Conservation (phyloP, 1,284 basidiomycete species). For the Trametes versicolor region DNA sequence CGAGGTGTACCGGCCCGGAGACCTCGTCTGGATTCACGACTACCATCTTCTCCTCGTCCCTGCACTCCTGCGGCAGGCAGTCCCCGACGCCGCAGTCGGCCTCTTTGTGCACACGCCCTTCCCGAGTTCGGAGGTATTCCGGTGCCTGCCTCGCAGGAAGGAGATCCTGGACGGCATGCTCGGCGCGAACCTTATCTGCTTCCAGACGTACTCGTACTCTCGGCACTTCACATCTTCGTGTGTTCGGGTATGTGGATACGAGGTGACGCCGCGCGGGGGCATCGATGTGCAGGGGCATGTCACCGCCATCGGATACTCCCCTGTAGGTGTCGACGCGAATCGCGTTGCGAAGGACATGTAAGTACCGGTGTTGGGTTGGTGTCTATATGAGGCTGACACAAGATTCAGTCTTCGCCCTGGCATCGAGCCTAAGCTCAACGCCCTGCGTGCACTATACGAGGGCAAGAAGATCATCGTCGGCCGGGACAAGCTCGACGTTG, state of each 20-base stretch:
- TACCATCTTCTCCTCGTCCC: conserved; percentile 96
- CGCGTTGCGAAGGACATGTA: conserved; percentile 87
- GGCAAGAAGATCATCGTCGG: conserved; percentile 99
- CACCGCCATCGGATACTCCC: conserved; percentile 89
- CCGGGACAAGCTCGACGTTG: conserved; percentile 98
- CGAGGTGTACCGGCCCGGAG: conserved; percentile 85
- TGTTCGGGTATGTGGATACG: conserved; percentile 96
- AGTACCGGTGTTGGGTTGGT: conserved; percentile 41
- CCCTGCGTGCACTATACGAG: conserved; percentile 87
- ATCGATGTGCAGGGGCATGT: conserved; percentile 93
- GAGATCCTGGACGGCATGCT: conserved; percentile 99
- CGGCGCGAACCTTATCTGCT: conserved; percentile 95
- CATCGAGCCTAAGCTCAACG: conserved; percentile 89
- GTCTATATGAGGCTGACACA: conserved; percentile 15
- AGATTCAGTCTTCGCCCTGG: conserved; percentile 74
- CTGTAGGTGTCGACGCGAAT: conserved; percentile 97
- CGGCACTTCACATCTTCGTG: conserved; percentile 96
- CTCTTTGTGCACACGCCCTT: conserved; percentile 98
- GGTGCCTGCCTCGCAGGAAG: conserved; percentile 75
- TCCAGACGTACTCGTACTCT: conserved; percentile 98
- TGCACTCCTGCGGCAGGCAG: conserved; percentile 80
- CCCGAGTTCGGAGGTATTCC: conserved; percentile 96
- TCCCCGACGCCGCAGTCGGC: conserved; percentile 86
- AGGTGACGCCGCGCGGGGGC: conserved; percentile 76
- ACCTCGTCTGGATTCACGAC: conserved; percentile 92